Percentiles rank a stretch among this genome's conserved stretches.
Evolutionary conservation across 805 yeast species (phyloP).

Genomic region (Zygotorulaspora sp.): DNA sequence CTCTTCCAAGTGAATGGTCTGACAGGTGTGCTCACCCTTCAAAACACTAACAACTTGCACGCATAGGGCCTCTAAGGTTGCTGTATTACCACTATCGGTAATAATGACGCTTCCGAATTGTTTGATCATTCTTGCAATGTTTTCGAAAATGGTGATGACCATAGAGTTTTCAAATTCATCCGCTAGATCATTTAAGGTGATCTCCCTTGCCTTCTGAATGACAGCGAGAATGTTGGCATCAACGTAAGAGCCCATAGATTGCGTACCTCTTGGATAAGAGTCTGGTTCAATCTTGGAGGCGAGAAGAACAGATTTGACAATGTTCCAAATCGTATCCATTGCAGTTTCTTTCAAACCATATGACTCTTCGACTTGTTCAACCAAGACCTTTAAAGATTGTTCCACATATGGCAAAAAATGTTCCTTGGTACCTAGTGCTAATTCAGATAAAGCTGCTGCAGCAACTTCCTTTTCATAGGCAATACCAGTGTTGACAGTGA

Average conservation of each 20-base stretch:
- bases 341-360: slow-evolving; percentile 91
- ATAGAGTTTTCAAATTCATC: slow-evolving; percentile 82
- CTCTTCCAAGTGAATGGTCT: slow-evolving; percentile 67
- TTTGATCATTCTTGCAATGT: slow-evolving; percentile 61
- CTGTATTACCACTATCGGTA: slow-evolving; percentile 53
- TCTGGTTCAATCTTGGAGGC: slow-evolving; percentile 46
- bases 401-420: slow-evolving; percentile 76
- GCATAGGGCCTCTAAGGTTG: slow-evolving; percentile 64
- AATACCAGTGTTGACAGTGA: slow-evolving; percentile 89
- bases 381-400: slow-evolving; percentile 55
- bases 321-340: slow-evolving; percentile 74
- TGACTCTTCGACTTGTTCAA: slow-evolving; percentile 75
- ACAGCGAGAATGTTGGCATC: slow-evolving; percentile 54
- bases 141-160: slow-evolving; percentile 75
- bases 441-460: slow-evolving; percentile 82
- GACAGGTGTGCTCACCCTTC: slow-evolving; percentile 81
- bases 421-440: slow-evolving; percentile 81
- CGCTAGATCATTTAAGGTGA: slow-evolving; percentile 56
- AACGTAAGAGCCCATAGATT: slow-evolving; percentile 50
- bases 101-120: slow-evolving; percentile 66
- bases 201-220: slow-evolving; percentile 60
- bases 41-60: slow-evolving; percentile 65
- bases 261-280: slow-evolving; percentile 59
- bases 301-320: slow-evolving; percentile 62
- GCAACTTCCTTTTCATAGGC: slow-evolving; percentile 95